Evolutionary conservation across 1,284 basidiomycete genomes (phyloP), one percentile per base, ranked within the genome.

Genomic region (Cryptococcus hybrid): DNA sequence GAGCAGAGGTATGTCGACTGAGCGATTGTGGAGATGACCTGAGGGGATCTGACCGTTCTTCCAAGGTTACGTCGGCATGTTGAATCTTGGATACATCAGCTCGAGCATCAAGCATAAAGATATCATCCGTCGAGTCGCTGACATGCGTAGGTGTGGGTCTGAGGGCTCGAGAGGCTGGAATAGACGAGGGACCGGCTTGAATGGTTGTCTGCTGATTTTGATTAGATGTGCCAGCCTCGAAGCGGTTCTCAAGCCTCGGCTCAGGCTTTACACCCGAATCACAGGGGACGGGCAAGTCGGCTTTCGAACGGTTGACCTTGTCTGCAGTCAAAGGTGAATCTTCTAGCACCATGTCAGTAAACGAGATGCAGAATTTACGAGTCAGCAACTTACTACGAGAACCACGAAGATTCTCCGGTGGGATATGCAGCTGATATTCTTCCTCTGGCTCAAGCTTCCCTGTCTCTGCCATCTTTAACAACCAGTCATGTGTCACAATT

Each of bases 81-180:
- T 38, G 36, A 30, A 24, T 24, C 24, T 24, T 24, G 24, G 24
- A 24, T 24, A 24, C 24, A 24, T 24, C 24, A 24, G 24, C 24
- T 24, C 24, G 24, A 24, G 24, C 24, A 24, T 24, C 24, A 24
- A 24, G 24, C 24, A 24, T 24, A 24, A 24, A 24, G 24, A 24
- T 24, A 24, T 24, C 24, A 24, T 24, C 24, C 24, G 24, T 24
- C 24, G 47, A 18, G 34, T 62, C 60, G 52, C 68, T 68, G 50
- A 73, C 60, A 61, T 71, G 73, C 5, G 73, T 73, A 15, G 73
- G 71, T 0, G 70, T 67, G 24, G 56, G 57, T 47, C 68, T 66
- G 18, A 73, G 66, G 51, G 58, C 56, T 4, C 67, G 59, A 8
- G 56, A 52, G 15, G 62, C 59, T 9, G 62, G 59, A 12, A 8